These are phyloP conservation scores for Penicillium lagena DNA, from an alignment of 495 filamentous ascomycete genomes.

Conservation along the genomic window DNA sequence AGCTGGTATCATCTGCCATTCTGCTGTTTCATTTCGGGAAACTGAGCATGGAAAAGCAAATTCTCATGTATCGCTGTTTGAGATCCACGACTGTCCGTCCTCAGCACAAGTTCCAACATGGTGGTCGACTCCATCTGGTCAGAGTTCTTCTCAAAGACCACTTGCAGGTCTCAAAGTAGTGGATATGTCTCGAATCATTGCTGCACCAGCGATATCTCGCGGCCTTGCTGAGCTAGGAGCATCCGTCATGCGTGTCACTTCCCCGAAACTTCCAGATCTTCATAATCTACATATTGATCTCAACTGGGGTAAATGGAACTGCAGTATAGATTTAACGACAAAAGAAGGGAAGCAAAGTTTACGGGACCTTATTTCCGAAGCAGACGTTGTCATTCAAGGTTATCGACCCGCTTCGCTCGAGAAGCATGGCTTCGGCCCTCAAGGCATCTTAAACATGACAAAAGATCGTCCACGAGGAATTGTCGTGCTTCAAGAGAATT, in stretches of 20 bases:
- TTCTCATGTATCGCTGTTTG: constrained; percentile 41
- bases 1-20: constrained; percentile 46
- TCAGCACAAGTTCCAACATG: constrained; percentile 30
- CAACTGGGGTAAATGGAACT: constrained; percentile 51
- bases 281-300: constrained; percentile 40
- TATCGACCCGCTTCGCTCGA: constrained; percentile 49
- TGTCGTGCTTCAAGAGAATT: constrained; percentile 49
- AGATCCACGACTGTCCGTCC: constrained; percentile 26
- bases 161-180: constrained; percentile 30
- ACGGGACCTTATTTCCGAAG: constrained; percentile 36
- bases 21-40: constrained; percentile 36
- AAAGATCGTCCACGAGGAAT: constrained; percentile 38
- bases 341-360: constrained; percentile 35
- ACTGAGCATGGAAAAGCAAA: constrained; percentile 47
- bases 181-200: constrained; percentile 47
- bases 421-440: constrained; percentile 40
- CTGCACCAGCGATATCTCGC: constrained; percentile 46
- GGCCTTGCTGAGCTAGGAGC: constrained; percentile 52
- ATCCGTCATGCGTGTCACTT: constrained; percentile 51
- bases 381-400: constrained; percentile 53
- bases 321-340: constrained; percentile 40
- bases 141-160: background rate
- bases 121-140: constrained; percentile 25
- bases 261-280: constrained; percentile 44
- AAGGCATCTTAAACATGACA: constrained; percentile 33